Evolutionary conservation across 1,284 basidiomycete genomes (phyloP).

Genomic region (Wolfiporia cocos): DNA sequence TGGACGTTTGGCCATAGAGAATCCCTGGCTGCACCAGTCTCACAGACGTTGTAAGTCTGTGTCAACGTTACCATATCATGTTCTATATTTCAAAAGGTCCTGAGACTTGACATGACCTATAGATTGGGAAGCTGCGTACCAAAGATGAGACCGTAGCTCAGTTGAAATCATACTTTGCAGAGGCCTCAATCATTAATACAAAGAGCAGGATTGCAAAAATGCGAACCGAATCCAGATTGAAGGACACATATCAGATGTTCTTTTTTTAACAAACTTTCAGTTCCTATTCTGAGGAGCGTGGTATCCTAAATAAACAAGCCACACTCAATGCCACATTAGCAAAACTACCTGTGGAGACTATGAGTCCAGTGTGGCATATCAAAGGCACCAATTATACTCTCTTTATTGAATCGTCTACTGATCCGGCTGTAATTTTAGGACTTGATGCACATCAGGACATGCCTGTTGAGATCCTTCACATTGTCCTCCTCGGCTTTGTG

Average conservation of each 20-base stretch:
- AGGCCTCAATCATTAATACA: too few relatives aligned
- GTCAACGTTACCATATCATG: too few relatives aligned
- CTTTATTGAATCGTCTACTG: background rate
- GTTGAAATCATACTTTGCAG: too few relatives aligned
- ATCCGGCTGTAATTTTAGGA: slow-evolving; percentile 9
- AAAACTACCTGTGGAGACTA: slow-evolving; percentile 1
- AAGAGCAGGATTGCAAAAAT: too few relatives aligned
- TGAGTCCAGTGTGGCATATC: slow-evolving; percentile 16
- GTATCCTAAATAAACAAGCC: background rate
- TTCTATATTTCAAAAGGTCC: too few relatives aligned
- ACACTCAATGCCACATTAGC: background rate
- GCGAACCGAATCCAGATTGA: slow-evolving; percentile 7
- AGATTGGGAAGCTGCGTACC: too few relatives aligned
- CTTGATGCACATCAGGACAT: slow-evolving; percentile 28
- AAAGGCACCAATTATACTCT: slow-evolving; percentile 4
- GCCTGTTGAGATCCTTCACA: slow-evolving; percentile 31
- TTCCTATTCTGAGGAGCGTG: background rate
- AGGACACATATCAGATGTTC: slow-evolving; percentile 7
- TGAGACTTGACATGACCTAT: too few relatives aligned
- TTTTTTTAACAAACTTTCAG: slow-evolving; percentile 4
- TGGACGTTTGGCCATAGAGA: too few relatives aligned
- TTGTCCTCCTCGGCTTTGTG: slow-evolving; percentile 28
- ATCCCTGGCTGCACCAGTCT: too few relatives aligned
- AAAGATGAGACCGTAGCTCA: too few relatives aligned
- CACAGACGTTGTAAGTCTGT: too few relatives aligned